phyloP scores from a whole-genome alignment of 495 filamentous ascomycete species.

The Penicillium salamii region DNA sequence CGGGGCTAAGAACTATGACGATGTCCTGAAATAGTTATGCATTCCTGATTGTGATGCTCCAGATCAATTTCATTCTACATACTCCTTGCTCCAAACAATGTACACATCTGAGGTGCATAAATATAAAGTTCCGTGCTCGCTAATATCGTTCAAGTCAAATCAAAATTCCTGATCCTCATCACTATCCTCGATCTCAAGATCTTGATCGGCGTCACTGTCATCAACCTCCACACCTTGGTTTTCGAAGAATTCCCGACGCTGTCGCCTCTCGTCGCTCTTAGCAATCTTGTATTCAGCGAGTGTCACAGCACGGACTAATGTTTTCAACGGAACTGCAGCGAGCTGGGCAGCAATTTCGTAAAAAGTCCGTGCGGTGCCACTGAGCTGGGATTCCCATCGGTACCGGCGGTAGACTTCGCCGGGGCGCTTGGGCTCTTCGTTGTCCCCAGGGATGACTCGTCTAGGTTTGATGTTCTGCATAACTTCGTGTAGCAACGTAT shows the following conservation, averaged over 20 bases:
- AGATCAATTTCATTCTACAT: too few relatives aligned
- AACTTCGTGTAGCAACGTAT: conserved; percentile 35
- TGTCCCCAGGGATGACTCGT: conserved; percentile 27
- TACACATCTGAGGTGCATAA: too few relatives aligned
- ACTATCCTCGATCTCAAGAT: conserved; percentile 24
- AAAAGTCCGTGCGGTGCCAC: conserved; percentile 50
- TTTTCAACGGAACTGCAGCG: conserved; percentile 44
- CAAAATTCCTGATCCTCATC: conserved; percentile 21
- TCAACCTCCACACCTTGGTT: conserved; percentile 15
- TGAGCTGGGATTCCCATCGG: conserved; percentile 54
- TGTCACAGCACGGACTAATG: conserved; percentile 45
- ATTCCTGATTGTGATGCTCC: too few relatives aligned
- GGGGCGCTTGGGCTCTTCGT: conserved; percentile 38
- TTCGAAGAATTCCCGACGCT: conserved; percentile 29
- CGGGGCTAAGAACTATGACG: too few relatives aligned
- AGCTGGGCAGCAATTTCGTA: conserved; percentile 53
- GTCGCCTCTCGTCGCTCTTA: conserved; percentile 36
- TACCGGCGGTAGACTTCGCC: conserved; percentile 59
- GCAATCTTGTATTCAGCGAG: conserved; percentile 46
- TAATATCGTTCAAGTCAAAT: not conserved
- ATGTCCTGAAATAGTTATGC: too few relatives aligned
- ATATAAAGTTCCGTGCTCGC: not conserved
- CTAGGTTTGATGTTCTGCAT: conserved; percentile 32
- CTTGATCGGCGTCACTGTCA: conserved; percentile 22
- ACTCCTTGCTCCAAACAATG: too few relatives aligned